Base-by-base conservation (phyloP, 345 rosid species). In the Dovyalis caffra region DNA sequence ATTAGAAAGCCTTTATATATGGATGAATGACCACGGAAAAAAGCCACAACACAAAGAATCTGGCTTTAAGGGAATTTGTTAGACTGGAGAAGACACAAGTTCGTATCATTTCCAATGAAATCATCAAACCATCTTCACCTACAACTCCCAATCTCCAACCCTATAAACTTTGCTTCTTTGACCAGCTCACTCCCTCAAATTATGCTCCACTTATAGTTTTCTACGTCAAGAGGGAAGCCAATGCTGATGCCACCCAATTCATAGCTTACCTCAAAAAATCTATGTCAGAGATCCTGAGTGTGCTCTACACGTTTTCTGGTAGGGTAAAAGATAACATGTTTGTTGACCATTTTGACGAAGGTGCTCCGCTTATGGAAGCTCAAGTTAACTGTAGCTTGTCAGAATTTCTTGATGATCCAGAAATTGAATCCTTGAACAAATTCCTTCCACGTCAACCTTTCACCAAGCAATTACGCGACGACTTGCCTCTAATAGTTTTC, bases 391-490 rank as follows among this genome's bases (percentile, higher is more conserved):
- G 40, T 12, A 56, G 2, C 6, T 58, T 76, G 16, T 45, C 56
- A 3, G 69, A 34, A 6, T 66, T 71, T 68, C 76, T 80, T 18
- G n/a, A 15, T 20, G 34, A n/a, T 66, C 66, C 49, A 16, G 34
- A 12, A 1, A 0, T 71, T 18, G 37, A 34, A 12, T 35, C 29
- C 21, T 71, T 73, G 16, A 73, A 73, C 35, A 4, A 40, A 23
- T 33, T 73, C 70, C 77, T 73, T 51, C 74, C 80, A 0, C 23
- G 56, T 67, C 71, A 16, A 35, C 65, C 71, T 5, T 61, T 45
- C 8, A 37, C 58, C 28, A 25, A 20, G 16, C 37, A n/a, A 38
- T 28, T 43, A 5, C 37, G 51, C 37, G 14, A 58, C 6, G 15
- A 10, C 4, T 10, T 57, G 26, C 56, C 77, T 9, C 49, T 8